These are phyloP conservation scores for Populus ilicifolia DNA, from an alignment of 345 rosid genomes.

Conservation along the genomic window DNA sequence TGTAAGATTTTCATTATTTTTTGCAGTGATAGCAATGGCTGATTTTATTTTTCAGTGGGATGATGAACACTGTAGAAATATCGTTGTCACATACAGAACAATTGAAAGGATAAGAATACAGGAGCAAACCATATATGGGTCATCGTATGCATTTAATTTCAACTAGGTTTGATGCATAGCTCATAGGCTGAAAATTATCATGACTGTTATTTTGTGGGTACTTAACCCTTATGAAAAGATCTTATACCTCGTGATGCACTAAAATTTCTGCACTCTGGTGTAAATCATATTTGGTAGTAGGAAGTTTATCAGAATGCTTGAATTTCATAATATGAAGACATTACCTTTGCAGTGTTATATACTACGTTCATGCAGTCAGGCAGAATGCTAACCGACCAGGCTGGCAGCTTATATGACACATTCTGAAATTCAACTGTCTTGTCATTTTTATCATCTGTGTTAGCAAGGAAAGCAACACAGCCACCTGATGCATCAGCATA, in stretches of 20 bases:
- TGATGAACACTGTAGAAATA: not conserved
- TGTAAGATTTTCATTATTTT: not conserved
- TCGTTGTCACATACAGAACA: not conserved
- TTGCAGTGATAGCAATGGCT: not conserved
- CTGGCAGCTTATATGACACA: slow-evolving; percentile 66
- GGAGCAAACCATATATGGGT: too few species aligned
- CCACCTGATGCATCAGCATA: slow-evolving; percentile 59
- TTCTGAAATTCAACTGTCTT: slow-evolving; percentile 52
- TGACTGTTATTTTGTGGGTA: too few species aligned
- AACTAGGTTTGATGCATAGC: not conserved
- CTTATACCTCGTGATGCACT: too few species aligned
- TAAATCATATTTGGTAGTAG: not conserved
- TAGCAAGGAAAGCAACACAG: slow-evolving; percentile 83
- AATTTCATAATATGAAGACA: not conserved
- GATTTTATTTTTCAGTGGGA: not conserved
- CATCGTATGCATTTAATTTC: not conserved
- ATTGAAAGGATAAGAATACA: too few species aligned
- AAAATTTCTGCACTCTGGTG: too few species aligned
- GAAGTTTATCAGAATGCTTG: not conserved
- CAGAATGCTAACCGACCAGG: slow-evolving; percentile 96
- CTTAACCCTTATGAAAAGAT: not conserved
- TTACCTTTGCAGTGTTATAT: slow-evolving; percentile 87
- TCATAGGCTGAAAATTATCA: not conserved
- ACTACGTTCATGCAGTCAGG: slow-evolving; percentile 81
- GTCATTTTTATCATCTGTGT: slow-evolving; percentile 66